Conservation (phyloP, 2,329 filamentous ascomycete species). For the Stemphylium lycopersici region DNA sequence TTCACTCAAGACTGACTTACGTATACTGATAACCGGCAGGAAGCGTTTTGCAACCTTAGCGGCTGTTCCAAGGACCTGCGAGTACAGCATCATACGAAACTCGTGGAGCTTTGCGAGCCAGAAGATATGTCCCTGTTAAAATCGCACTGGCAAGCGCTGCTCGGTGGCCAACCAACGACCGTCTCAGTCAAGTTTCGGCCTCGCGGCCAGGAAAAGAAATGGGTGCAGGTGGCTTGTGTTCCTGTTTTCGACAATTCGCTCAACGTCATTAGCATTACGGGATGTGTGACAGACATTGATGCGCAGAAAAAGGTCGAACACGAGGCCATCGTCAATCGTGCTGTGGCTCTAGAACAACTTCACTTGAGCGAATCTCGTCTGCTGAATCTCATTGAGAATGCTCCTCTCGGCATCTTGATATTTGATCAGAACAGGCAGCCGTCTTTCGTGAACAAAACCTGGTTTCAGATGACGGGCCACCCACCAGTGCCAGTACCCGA, state of each 20-base stretch:
- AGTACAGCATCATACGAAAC: background rate
- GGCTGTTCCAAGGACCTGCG: background rate
- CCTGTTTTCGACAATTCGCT: background rate
- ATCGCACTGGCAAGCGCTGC: background rate
- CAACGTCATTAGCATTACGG: slow-evolving; percentile 1
- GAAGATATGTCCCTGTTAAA: background rate
- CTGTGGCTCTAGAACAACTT: background rate
- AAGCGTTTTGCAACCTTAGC: slow-evolving; percentile 1
- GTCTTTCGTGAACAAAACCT: slow-evolving; percentile 4
- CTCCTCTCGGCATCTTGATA: background rate
- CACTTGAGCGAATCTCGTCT: background rate
- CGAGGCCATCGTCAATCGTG: background rate
- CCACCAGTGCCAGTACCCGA: background rate
- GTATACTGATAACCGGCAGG: background rate
- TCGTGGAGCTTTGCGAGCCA: slow-evolving; percentile 2
- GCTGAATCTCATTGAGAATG: slow-evolving; percentile 2
- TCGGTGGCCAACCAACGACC: background rate
- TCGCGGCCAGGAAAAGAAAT: background rate
- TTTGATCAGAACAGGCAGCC: background rate
- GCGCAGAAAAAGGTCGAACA: background rate
- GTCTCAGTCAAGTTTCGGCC: background rate
- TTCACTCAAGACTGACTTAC: too few relatives aligned
- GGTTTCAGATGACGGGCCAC: slow-evolving; percentile 6
- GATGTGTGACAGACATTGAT: background rate
- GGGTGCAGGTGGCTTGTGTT: slow-evolving; percentile 4